Percentiles rank a stretch among this genome's conserved stretches.
phyloP scores from a whole-genome alignment of 2,329 filamentous ascomycete genomes.

The Ophiostoma perfectum region DNA sequence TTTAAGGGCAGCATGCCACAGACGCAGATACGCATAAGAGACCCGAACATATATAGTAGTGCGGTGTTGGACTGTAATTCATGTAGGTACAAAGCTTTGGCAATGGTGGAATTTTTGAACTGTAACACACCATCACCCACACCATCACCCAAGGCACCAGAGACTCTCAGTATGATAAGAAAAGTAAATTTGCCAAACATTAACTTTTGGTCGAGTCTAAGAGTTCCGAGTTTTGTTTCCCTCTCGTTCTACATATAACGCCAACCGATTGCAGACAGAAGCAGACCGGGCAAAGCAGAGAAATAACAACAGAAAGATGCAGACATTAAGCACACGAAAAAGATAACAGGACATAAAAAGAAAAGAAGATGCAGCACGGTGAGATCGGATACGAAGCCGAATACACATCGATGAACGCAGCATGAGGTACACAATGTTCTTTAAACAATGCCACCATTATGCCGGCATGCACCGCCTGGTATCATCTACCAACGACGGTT shows the following conservation, averaged over 20 bases:
- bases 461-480: neutral
- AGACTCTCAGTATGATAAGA: conserved; percentile 17
- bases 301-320: neutral
- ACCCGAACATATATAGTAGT: too few species aligned
- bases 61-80: too few species aligned
- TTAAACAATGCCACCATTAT: neutral
- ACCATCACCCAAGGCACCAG: neutral
- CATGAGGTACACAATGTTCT: neutral
- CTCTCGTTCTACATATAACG: conserved; percentile 22
- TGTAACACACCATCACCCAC: neutral
- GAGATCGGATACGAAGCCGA: neutral
- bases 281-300: neutral
- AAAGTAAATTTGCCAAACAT: conserved; percentile 18
- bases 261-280: conserved; percentile 11
- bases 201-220: conserved; percentile 18
- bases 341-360: neutral
- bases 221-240: conserved; percentile 17
- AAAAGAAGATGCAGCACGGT: conserved; percentile 3
- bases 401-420: neutral
- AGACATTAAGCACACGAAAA: neutral
- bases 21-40: too few species aligned
- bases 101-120: too few species aligned
- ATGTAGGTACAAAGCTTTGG: neutral
- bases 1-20: too few species aligned
- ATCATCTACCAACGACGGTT: conserved; percentile 46